These are phyloP conservation scores for Phallus indusiatus DNA, from an alignment of 768 basidiomycete species.

Conservation along the genomic window DNA sequence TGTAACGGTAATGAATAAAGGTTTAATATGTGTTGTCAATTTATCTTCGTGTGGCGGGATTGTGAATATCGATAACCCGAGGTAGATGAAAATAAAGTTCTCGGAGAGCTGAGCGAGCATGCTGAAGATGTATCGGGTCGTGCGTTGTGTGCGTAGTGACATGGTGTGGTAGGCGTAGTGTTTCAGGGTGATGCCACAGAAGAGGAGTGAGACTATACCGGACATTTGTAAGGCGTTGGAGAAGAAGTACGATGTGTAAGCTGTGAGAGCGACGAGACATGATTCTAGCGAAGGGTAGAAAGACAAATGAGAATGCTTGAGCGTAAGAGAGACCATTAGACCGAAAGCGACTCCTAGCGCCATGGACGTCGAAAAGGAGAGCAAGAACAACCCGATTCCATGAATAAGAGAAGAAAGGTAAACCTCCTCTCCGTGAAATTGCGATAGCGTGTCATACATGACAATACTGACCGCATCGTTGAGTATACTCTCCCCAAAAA, in stretches of 20 bases:
- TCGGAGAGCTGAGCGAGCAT: slow-evolving; percentile 91
- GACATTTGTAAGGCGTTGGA: slow-evolving; percentile 93
- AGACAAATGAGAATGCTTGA: slow-evolving; percentile 87
- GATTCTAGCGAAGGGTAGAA: slow-evolving; percentile 91
- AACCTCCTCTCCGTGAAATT: slow-evolving; percentile 85
- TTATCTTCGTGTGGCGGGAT: slow-evolving; percentile 67
- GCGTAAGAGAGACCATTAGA: slow-evolving; percentile 78
- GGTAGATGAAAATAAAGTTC: slow-evolving; percentile 99
- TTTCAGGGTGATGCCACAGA: slow-evolving; percentile 98
- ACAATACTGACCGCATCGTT: slow-evolving; percentile 99
- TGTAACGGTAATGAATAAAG: slow-evolving; percentile 87
- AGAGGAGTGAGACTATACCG: slow-evolving; percentile 94
- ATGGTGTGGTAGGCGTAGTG: slow-evolving; percentile 99
- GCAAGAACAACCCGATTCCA: slow-evolving; percentile 94
- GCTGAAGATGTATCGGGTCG: slow-evolving; percentile 92
- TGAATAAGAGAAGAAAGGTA: slow-evolving; percentile 85
- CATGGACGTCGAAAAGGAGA: slow-evolving; percentile 93
- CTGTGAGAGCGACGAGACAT: slow-evolving; percentile 89
- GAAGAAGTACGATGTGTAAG: slow-evolving; percentile 98
- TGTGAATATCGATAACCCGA: slow-evolving; percentile 95
- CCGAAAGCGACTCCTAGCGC: slow-evolving; percentile 88
- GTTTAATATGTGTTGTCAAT: slow-evolving; percentile 83
- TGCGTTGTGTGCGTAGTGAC: slow-evolving; percentile 88
- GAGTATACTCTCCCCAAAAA: slow-evolving; percentile 92
- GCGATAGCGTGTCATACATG: slow-evolving; percentile 95